Base-by-base conservation (phyloP, 345 rosid genomes). In the Murraya paniculata region DNA sequence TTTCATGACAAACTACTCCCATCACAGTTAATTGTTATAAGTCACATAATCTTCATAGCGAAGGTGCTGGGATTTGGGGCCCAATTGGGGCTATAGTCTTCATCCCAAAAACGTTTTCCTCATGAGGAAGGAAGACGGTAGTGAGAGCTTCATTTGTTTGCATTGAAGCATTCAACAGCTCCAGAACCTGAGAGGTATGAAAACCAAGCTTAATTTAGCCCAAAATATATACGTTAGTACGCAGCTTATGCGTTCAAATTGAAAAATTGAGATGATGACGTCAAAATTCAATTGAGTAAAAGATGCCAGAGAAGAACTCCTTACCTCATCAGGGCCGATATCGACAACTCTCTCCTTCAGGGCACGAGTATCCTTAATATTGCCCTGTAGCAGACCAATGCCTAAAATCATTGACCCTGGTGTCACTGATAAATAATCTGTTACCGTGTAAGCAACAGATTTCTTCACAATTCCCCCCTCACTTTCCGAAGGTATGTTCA, bases 331-430 rank as follows among this genome's bases (percentile, higher is more conserved):
- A 16, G 39, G 2, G 14, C 5, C 68, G 7, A 31, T 64, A 7
- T 64, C 68, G 38, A 64, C 39, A 30, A 0, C 8, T 64, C 39
- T 30, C 10, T 16, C n/a, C 31, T 18, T 41, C 68, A 64, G 38
- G 8, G 2, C 8, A 31, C 13, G 11, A 31, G 19, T 64, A 64
- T 16, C 38, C 68, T 31, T 11, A 27, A 27, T 13, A 4, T 61
- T 64, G 22, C 27, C 30, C 31, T 68, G 71, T 9, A 68, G 30
- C 71, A 68, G 6, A 50, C 36, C 3, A 55, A 82, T 61, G 39
- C 71, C 80, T 57, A 82, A 59, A 24, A 79, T 61, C 65, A 62
- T 59, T 2, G 81, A 79, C 78, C 69, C 22, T 28, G 71, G 73
- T 10, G 38, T 53, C 27, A 67, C 80, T 1, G 45, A 55, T n/a